Evolutionary conservation across 2,329 filamentous ascomycete genomes (phyloP).

Genomic region (Phyllosticta paracitricarpa): DNA sequence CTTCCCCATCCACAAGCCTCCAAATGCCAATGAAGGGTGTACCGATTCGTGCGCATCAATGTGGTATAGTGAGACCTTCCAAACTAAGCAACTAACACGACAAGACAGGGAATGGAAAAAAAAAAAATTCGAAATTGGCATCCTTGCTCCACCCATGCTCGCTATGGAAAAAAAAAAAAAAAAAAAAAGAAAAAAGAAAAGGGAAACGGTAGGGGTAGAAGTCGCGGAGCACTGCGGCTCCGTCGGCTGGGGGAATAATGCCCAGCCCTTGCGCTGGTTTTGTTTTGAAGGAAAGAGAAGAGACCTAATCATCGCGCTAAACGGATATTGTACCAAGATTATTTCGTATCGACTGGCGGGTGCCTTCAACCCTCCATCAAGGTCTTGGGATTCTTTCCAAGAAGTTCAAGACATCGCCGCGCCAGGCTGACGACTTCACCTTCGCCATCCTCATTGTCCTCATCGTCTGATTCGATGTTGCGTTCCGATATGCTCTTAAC

Average conservation of each 20-base stretch:
- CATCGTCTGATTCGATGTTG: conserved; percentile 77
- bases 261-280: conserved; percentile 6
- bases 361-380: conserved; percentile 63
- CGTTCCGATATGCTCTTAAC: conserved; percentile 86
- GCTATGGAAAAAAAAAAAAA: conserved; percentile 9
- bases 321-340: neutral
- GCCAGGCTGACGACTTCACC: conserved; percentile 87
- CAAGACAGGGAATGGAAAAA: neutral
- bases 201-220: neutral
- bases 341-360: neutral
- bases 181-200: neutral
- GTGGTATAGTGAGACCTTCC: conserved; percentile 10
- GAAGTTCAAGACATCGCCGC: conserved; percentile 76
- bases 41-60: conserved; percentile 11
- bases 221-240: neutral
- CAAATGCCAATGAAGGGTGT: conserved; percentile 3
- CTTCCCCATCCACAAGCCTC: neutral
- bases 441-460: conserved; percentile 81
- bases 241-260: conserved; percentile 1
- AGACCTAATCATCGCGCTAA: neutral
- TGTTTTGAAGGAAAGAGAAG: conserved; percentile 2
- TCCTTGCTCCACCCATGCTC: conserved; percentile 12
- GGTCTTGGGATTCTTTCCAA: conserved; percentile 68
- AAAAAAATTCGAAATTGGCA: conserved; percentile 8
- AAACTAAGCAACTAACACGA: neutral